phyloP scores from a whole-genome alignment of 495 filamentous ascomycete genomes.

The Annulohypoxylon bovei region DNA sequence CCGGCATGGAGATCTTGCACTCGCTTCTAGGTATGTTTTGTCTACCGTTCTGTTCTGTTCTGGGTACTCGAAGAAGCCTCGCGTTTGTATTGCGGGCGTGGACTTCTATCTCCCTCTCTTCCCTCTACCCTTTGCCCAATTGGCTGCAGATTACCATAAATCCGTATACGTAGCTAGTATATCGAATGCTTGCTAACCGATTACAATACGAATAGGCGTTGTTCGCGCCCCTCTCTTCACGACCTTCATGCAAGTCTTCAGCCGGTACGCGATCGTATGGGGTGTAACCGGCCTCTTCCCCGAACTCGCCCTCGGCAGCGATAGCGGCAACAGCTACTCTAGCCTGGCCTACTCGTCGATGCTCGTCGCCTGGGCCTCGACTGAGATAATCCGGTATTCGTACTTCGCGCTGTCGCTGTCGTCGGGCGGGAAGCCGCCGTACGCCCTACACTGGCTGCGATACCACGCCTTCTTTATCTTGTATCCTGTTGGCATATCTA shows the following conservation, averaged over 20 bases:
- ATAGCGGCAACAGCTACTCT: slow-evolving; percentile 20
- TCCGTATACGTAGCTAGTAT: not conserved
- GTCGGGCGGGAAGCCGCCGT: slow-evolving; percentile 61
- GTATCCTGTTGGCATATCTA: slow-evolving; percentile 89
- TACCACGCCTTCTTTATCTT: slow-evolving; percentile 94
- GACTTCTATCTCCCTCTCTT: not conserved
- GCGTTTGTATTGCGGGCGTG: not conserved
- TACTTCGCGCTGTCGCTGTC: slow-evolving; percentile 82
- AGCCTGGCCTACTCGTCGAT: slow-evolving; percentile 69
- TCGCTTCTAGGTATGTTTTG: slow-evolving; percentile 66
- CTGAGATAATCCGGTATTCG: slow-evolving; percentile 87
- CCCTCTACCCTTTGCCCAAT: not conserved
- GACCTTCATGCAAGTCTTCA: slow-evolving; percentile 87
- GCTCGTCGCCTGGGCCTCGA: slow-evolving; percentile 84
- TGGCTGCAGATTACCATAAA: not conserved
- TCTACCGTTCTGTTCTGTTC: not conserved
- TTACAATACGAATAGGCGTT: slow-evolving; percentile 61
- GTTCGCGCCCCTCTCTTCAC: slow-evolving; percentile 87
- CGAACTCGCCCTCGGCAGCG: slow-evolving; percentile 53
- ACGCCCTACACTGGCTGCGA: slow-evolving; percentile 79
- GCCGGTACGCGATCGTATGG: slow-evolving; percentile 86
- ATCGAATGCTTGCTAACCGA: not conserved
- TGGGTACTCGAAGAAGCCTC: not conserved
- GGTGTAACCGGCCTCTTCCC: slow-evolving; percentile 75
- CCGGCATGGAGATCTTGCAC: slow-evolving; percentile 84